Evolutionary conservation across 2,329 filamentous ascomycete species (phyloP), one percentile per base, ranked within the genome.

Genomic region (Incumbomyces lentus): DNA sequence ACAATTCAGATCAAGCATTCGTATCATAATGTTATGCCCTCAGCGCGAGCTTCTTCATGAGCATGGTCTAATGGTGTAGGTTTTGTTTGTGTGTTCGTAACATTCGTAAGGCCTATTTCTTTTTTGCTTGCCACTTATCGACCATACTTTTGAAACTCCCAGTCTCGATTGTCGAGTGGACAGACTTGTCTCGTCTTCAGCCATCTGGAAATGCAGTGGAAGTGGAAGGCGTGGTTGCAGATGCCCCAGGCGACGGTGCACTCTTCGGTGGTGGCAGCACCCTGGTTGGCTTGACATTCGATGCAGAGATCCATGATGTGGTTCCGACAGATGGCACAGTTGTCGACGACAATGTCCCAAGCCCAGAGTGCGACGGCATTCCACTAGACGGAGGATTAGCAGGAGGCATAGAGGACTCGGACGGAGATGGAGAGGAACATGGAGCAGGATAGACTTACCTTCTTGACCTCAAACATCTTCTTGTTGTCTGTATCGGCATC

Each of bases 251-350:
- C 92, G 18, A 98, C 92, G 31, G 92, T 98, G 66, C 92, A 98
- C 68, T 98, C 92, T 62, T 98, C 92, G 54, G 86, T 95, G 1
- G 92, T 95, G 36, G 90, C 89, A 13, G 89, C 95, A 32, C 90
- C 89, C 69, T 98, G 92, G 66, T 98, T 98, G 48, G 92, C 92
- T 71, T 98, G 92, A 64, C 92, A 98, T 64, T 98, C 92, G 59
- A 98, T 98, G 67, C 92, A 98, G 22, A 98, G 75, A 67, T 98
- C 92, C 92, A 98, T 98, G 68, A 98, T 98, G 67, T 98, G 92
- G 66, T 98, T 98, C 64, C 92, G 79, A 74, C 92, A 98, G 64
- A 98, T 98, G 60, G 92, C 92, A 65, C 92, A 98, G 76, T 98
- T 98, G 70, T 98, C 92, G 51, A 98, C 92, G 29, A 96, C 89